phyloP scores from a whole-genome alignment of 768 basidiomycete species.

The Melanogaster broomeanus region DNA sequence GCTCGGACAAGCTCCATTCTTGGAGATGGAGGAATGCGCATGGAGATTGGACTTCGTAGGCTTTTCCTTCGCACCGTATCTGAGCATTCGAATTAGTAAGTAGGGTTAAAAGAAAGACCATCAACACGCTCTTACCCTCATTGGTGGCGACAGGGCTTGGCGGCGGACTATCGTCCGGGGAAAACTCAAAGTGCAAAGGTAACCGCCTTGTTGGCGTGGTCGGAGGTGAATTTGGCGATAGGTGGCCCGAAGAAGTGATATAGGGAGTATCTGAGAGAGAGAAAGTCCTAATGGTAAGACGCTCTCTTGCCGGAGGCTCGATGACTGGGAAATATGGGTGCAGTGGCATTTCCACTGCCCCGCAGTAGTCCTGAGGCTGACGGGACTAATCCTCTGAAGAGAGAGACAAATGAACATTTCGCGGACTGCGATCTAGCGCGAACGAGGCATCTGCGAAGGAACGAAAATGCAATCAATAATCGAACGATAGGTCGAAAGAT shows the following conservation, averaged over 20 bases:
- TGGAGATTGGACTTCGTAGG: constrained; percentile 4
- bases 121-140: not conserved
- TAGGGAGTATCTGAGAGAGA: constrained; percentile 4
- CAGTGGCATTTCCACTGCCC: not conserved
- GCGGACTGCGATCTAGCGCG: not conserved
- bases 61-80: constrained; percentile 4
- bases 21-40: not conserved
- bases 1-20: constrained; percentile 5
- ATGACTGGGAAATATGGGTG: constrained; percentile 1
- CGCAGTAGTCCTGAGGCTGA: not conserved
- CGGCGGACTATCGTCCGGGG: not conserved
- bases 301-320: constrained; percentile 3
- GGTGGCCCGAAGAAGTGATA: constrained; percentile 6
- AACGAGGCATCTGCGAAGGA: constrained; percentile 1
- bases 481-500: not conserved
- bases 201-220: constrained; percentile 1
- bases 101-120: no score
- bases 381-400: not conserved
- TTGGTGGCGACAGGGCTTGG: not conserved
- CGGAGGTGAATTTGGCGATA: constrained; percentile 3
- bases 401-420: not conserved
- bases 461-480: constrained; percentile 2
- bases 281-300: constrained; percentile 1
- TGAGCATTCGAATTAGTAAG: not conserved
- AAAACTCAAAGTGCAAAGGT: constrained; percentile 1